Base-by-base conservation (phyloP, 768 basidiomycete species). In the Russula olivacea region DNA sequence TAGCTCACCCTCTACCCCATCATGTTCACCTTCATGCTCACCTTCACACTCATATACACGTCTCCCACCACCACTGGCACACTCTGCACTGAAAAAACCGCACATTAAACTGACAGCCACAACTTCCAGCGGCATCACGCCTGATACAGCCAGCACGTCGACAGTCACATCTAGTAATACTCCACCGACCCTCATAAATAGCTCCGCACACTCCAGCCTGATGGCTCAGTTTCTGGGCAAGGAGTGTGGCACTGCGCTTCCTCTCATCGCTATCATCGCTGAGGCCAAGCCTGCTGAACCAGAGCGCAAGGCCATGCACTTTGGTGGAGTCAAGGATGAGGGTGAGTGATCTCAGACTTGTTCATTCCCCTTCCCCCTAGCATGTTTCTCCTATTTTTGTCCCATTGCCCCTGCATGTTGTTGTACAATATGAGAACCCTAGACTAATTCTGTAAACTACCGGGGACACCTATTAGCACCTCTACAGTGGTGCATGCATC, bases 31-130 rank as follows among this genome's bases (percentile, higher is more conserved):
- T n/a, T 36, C 56, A 1, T n/a, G n/a, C n/a, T n/a, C n/a, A n/a
- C n/a, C n/a, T n/a, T n/a, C n/a, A n/a, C 62, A 52, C 28, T 47
- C 57, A 0, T 36, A 34, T 25, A 28, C 58, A 8, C 61, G 72
- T 5, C 76, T 80, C 32, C 80, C 81, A 21, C 83, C 83, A 11
- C 81, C 84, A 7, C 86, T 86, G 2, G 64, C 78, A 30, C 86
- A 85, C 50, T 86, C 87, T 4, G 86, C 86, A 6, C 75, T 87
- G 68, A 89, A 88, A 74, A 83, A 84, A 70, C 71, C 80, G 17
- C 74, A 73, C 41, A 50, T 68, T 1, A 54, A 21, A 11, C 8
- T 28, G 17, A 74, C 75, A n/a, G 72, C 78, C n/a, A 71, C 74
- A 6, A 69, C 70, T 28, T 66, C 75, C 43, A 71, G 67, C 19